phyloP scores from a whole-genome alignment of 2,329 filamentous ascomycete genomes.

The Nakataea oryzae region DNA sequence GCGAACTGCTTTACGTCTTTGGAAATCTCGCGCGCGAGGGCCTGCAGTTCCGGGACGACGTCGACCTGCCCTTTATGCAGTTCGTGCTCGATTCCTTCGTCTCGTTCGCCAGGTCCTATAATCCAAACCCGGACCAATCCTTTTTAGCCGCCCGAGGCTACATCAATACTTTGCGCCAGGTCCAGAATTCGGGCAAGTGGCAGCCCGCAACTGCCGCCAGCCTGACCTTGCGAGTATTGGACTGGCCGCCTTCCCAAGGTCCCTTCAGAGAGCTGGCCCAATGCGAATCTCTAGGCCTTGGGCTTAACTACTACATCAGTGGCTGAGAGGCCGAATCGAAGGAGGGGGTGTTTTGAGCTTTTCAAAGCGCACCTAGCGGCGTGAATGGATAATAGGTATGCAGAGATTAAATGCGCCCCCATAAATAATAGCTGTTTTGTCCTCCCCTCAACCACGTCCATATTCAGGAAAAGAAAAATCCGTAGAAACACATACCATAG shows the following conservation, averaged over 20 bases:
- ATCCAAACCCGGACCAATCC: slow-evolving; percentile 36
- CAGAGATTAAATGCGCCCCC: background rate
- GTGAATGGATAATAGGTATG: background rate
- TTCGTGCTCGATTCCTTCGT: slow-evolving; percentile 36
- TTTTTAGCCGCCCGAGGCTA: slow-evolving; percentile 33
- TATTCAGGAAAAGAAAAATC: background rate
- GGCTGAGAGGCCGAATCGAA: slow-evolving; percentile 10
- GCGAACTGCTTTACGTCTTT: slow-evolving; percentile 43
- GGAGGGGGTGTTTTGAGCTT: no score
- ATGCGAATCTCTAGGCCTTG: slow-evolving; percentile 35
- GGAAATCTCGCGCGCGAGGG: slow-evolving; percentile 33
- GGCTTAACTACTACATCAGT: slow-evolving; percentile 27
- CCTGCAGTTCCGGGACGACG: slow-evolving; percentile 32
- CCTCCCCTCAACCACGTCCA: no score
- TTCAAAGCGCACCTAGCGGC: background rate
- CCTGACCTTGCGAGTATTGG: slow-evolving; percentile 32
- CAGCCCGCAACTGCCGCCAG: slow-evolving; percentile 21
- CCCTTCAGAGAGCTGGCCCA: slow-evolving; percentile 38
- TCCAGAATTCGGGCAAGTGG: slow-evolving; percentile 21
- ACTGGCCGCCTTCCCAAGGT: slow-evolving; percentile 27
- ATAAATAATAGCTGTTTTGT: background rate
- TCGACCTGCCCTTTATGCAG: slow-evolving; percentile 25
- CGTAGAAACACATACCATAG: no score
- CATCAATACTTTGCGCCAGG: slow-evolving; percentile 16
- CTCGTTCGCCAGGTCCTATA: slow-evolving; percentile 34